Evolutionary conservation across 2,329 filamentous ascomycete genomes (phyloP), one percentile per base, ranked within the genome.

Genomic region (Sordariomycetes sp.): DNA sequence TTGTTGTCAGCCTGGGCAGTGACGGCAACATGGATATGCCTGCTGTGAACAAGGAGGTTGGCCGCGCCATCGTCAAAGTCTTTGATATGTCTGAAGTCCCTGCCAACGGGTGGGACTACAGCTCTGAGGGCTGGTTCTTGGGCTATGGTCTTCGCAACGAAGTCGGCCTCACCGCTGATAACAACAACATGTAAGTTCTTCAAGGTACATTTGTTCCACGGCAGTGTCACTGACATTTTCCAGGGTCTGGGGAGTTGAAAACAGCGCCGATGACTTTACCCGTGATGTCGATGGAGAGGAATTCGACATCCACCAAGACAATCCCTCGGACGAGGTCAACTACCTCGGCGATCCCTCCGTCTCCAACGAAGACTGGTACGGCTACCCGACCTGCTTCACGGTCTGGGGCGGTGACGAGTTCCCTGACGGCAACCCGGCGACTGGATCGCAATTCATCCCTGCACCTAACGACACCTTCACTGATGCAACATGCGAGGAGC

Each of bases 291-390:
- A 66, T 36, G 66, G 66, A 29, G 45, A 62, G 19, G 43, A 44
- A 5, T 45, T 42, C 6, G 70, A 74, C 34, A 68, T 79, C 35
- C 70, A 75, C 44, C 57, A 66, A 29, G 62, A 79, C 48, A 81
- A 81, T 46, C 77, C 77, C 2, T 74, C 70, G 4, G 77, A 82
- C 46, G 73, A 82, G 53, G 53, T 82, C 44, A 81, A 82, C 53
- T 79, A 72, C 53, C 64, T 54, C 16, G 52, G 52, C 6, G 46
- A 53, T 24, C 50, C 50, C 10, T 44, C 47, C 10, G 42, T 43
- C 18, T 40, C 40, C 14, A 53, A 53, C 25, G 45, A 49, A 27
- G 34, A 46, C 21, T 56, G 51, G 52, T 75, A 70, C 52, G 77
- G 77, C 30, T 82, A 81, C 47, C 77, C 77, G 6, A 65, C 61